These are phyloP conservation scores for Solanum microdontum DNA, from an alignment of 257 asterid genomes.

Conservation along the genomic window DNA sequence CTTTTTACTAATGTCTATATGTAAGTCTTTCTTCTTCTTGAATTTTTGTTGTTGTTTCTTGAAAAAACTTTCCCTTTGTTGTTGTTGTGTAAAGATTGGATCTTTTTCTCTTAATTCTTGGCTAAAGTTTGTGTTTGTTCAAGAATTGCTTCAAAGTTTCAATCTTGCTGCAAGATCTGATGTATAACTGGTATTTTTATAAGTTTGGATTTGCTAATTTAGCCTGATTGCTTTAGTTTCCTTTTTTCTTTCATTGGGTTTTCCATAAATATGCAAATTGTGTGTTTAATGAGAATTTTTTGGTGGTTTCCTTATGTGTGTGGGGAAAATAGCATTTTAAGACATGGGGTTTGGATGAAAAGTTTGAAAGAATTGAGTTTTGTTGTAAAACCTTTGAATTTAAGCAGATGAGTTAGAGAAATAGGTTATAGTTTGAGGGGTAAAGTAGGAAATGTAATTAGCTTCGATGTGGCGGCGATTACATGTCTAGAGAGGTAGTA, in stretches of 20 bases:
- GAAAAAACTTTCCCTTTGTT: not conserved
- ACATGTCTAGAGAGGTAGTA: not conserved
- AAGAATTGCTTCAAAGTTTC: not conserved
- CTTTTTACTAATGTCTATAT: not conserved
- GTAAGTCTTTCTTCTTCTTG: not conserved
- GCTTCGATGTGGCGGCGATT: not conserved
- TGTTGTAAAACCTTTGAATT: not conserved
- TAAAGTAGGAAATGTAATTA: not conserved
- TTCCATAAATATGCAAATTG: not conserved
- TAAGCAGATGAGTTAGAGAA: not conserved
- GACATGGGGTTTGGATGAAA: not conserved
- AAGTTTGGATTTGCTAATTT: not conserved
- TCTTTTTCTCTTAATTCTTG: not conserved
- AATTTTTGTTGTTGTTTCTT: not conserved
- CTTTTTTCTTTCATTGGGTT: not conserved
- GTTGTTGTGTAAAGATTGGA: not conserved
- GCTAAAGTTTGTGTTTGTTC: not conserved
- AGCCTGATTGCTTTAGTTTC: not conserved
- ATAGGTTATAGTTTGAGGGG: not conserved
- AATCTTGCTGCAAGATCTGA: not conserved
- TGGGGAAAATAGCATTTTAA: not conserved
- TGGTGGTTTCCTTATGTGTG: not conserved
- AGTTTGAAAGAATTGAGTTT: not conserved
- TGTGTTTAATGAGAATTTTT: not conserved
- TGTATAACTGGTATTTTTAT: not conserved